A percentile compares a stretch with the other conserved stretches of the same genome.
These are phyloP conservation scores for Geotrichum candidum DNA, from an alignment of 1,139 yeast species.

Conservation along the genomic window DNA sequence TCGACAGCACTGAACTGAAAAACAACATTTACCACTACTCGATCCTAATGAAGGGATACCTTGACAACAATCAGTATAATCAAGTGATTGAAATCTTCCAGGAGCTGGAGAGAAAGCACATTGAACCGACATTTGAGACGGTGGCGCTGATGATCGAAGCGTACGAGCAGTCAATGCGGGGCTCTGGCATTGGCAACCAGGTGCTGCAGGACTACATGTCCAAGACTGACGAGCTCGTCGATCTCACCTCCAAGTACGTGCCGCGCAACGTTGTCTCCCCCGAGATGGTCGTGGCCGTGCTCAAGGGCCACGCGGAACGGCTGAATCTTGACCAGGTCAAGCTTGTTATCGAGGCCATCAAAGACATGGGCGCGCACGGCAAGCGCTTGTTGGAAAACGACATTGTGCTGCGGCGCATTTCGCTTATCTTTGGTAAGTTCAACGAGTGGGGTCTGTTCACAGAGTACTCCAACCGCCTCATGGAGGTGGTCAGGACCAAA, in stretches of 20 bases:
- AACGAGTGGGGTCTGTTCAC: conserved; percentile 16
- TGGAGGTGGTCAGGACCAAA: conserved; percentile 2
- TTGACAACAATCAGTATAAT: conserved; percentile 10
- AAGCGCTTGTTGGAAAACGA: neutral
- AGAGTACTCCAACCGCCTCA: conserved; percentile 6
- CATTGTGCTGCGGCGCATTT: conserved; percentile 9
- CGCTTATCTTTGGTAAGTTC: conserved; percentile 8
- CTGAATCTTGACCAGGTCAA: conserved; percentile 1
- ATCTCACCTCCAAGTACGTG: conserved; percentile 24
- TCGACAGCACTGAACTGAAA: conserved; percentile 17
- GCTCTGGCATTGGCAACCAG: conserved; percentile 4
- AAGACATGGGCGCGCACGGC: neutral
- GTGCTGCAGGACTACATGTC: neutral
- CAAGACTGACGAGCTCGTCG: conserved; percentile 19
- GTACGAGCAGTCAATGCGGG: conserved; percentile 7
- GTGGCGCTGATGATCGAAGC: conserved; percentile 19
- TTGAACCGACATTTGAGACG: conserved; percentile 25
- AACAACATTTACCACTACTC: conserved; percentile 29
- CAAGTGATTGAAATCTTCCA: conserved; percentile 21
- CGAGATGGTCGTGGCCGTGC: conserved; percentile 20
- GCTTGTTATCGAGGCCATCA: neutral
- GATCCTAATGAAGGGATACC: conserved; percentile 24
- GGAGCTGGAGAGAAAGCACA: conserved; percentile 19
- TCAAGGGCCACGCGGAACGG: conserved; percentile 1
- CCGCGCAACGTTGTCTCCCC: conserved; percentile 27